Evolutionary conservation across 148 eudicot species (phyloP).

Genomic region (Cornus suecica): DNA sequence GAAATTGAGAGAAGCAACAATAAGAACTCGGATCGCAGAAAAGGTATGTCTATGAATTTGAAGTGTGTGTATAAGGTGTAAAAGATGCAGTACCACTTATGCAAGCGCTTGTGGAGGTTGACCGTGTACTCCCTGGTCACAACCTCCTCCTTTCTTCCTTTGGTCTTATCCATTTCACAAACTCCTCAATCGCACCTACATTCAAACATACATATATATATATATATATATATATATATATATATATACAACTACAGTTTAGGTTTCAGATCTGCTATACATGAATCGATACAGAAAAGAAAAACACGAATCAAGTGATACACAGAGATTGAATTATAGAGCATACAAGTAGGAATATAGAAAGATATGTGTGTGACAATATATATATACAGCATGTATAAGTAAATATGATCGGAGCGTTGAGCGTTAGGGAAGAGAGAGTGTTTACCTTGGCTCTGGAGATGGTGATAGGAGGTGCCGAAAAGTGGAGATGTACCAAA

Average conservation of each 20-base stretch:
- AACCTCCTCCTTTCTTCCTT: slow-evolving; percentile 62
- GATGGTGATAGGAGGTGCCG: not conserved
- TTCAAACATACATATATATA: not conserved
- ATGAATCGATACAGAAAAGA: not conserved
- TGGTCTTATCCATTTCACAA: slow-evolving; percentile 34
- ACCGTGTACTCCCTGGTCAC: slow-evolving; percentile 71
- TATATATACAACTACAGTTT: too few species aligned
- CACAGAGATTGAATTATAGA: not conserved
- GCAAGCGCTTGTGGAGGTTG: slow-evolving; percentile 67
- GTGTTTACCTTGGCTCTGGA: slow-evolving; percentile 8
- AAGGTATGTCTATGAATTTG: too few species aligned
- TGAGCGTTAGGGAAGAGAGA: too few species aligned
- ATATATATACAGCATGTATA: too few species aligned
- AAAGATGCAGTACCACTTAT: slow-evolving; percentile 43
- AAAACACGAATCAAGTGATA: not conserved
- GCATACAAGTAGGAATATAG: not conserved
- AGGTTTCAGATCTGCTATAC: not conserved
- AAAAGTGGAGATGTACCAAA: not conserved
- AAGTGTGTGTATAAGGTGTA: too few species aligned
- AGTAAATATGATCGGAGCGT: too few species aligned
- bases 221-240: too few species aligned
- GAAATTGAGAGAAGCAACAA: not conserved
- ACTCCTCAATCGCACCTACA: not conserved
- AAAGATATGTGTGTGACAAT: too few species aligned
- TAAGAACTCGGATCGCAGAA: not conserved